Base-by-base conservation (phyloP, 257 asterid species). In the Solanum clarkiae region DNA sequence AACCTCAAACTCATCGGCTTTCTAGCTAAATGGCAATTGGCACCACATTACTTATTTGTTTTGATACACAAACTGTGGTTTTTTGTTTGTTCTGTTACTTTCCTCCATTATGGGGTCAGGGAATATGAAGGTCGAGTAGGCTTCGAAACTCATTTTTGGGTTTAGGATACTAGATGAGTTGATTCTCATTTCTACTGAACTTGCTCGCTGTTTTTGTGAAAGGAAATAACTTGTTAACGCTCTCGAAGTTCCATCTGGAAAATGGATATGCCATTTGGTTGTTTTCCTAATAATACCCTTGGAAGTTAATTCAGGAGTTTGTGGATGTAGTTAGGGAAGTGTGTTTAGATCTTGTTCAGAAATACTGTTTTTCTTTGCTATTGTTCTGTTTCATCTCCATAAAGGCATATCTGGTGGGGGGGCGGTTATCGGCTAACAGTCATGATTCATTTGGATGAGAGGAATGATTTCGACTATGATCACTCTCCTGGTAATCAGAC, bases 401-500 rank as follows among this genome's bases (percentile, higher is more conserved):
- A 94, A 97, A 86, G 97, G 98, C 86, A 89, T 90, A 47, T 93
- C 89, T 1, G 90, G 88, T 83, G 94, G 93, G 51, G 51, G 94
- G 93, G 69, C 89, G 92, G 74, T 87, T 89, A 66, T 88, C 87
- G 1, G 95, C 90, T 49, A 91, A 88, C 86, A 88, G 84, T 86
- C 89, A 86, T 86, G 95, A 94, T 90, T 88, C 87, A 63, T 18
- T 92, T 91, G 94, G 94, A 91, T 81, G 95, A 93, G 86, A 96
- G 91, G 90, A 97, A 91, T 86, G 95, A 93, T 84, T 71, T 89
- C 74, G 91, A 92, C 36, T 87, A 90, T 44, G 90, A 70, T 85
- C 84, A 83, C 42, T 12, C 89, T 20, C 85, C 88, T 66, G 65
- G 82, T 84, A 93, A 92, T 88, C 90, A 89, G 56, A 72, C 92